Base-by-base conservation (phyloP, 371 early-diverging fungal species). In the Mucor sp. region DNA sequence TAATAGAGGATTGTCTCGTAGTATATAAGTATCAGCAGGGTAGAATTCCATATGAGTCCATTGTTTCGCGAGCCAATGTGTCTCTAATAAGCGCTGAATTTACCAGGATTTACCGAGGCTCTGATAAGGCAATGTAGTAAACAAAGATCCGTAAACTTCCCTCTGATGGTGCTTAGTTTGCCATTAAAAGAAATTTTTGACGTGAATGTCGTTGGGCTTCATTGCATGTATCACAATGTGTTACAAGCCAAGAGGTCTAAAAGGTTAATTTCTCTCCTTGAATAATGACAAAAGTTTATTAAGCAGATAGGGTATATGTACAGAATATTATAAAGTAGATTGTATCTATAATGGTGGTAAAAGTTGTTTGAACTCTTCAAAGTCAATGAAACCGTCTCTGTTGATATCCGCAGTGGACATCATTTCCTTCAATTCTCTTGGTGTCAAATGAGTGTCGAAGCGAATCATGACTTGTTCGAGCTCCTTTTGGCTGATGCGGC, bases 391-490 rank as follows among this genome's bases (percentile, higher is more conserved):
- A 3, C 92, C 92, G 69, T 92, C 91, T 6, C 87, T 86, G 68
- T 93, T 90, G n/a, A 77, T 76, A 71, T 93, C 94, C 5, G 90
- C 93, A 67, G 89, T 89, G 21, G 84, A 81, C 70, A 94, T 93
- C 94, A 94, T 93, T 67, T 91, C 94, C 60, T 86, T 88, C 23
- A 95, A 68, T 64, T 93, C 93, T 65, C 90, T 85, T 32, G 88
- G 86, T 11, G 85, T 90, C 58, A 94, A 66, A 32, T 79, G 75
- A 48, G 90, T 89, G 12, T 90, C 91, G 4, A 93, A 75, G 63
- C 88, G 88, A 23, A 76, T 68, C 35, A 93, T 89, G 19, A 93
- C 89, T 11, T 90, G 75, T 67, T 88, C 85, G 30, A 94, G 70
- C 58, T 94, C 91, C 58, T 87, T 82, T 39, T 89, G 78, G 6